Evolutionary conservation across 139 green algal genomes (phyloP), one percentile per base, ranked within the genome.

Genomic region (Chlorella vulgaris): DNA sequence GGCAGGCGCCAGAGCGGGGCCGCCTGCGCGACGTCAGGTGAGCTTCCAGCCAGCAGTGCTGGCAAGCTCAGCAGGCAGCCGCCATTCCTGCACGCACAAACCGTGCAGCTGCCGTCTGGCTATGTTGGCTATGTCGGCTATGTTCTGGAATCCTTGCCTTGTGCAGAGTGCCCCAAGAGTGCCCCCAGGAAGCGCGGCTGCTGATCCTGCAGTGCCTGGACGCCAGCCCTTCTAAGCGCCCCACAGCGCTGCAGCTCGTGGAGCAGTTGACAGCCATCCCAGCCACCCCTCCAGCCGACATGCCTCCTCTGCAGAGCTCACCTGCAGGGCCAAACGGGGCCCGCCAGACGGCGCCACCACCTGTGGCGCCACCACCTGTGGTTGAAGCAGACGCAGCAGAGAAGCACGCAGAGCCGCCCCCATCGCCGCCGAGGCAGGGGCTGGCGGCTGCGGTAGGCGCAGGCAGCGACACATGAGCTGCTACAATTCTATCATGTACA

Each of bases 121-220:
- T 6, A 31, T 15, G 18, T 29, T 21, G n/a, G 28, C 15, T 21
- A 31, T 65, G n/a, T n/a, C n/a, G n/a, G n/a, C n/a, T n/a, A n/a
- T 65, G 18, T 65, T 21, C 55, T 21, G n/a, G n/a, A 28, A 31
- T 31, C 21, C 29, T 29, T 70, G n/a, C 21, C 63, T 70, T 8
- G 29, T 42, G 55, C 80, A 84, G 68, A 0, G 84, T 88, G 22
- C 84, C 84, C 1, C 39, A 78, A 38, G 84, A 88, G 51, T 86
- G 80, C 62, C 84, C 84, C n/a, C 31, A 61, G 36, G 81, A 87
- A 51, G 50, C 87, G 28, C 62, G 80, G 10, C 51, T 51, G 29
- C 40, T 87, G 36, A 78, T 88, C 22, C 62, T 76, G 35, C 62
- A 83, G 50, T 88, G 84, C 76, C 63, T 86, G 13, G 79, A 87